phyloP scores from a whole-genome alignment of 768 basidiomycete genomes.

The Coprinellus micaceus region DNA sequence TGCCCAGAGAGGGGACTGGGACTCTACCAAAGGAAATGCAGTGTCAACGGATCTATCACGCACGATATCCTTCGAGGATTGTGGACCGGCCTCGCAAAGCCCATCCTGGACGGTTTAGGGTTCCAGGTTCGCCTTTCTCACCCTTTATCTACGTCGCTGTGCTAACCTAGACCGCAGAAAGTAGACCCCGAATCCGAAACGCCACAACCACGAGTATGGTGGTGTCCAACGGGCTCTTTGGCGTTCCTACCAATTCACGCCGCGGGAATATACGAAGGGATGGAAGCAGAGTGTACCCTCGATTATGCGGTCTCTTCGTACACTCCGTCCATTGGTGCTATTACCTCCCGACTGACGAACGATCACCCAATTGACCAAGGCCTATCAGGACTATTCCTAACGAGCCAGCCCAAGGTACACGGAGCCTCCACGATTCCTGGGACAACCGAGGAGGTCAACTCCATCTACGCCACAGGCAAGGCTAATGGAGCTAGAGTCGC shows the following conservation, averaged over 20 bases:
- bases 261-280: not conserved
- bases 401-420: not conserved
- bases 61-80: too few species aligned
- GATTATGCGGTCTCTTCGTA: slow-evolving; percentile 7
- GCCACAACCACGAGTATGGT: not conserved
- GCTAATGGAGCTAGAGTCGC: slow-evolving; percentile 5
- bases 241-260: slow-evolving; percentile 6
- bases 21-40: too few species aligned
- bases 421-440: slow-evolving; percentile 3
- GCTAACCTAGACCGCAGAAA: not conserved
- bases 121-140: not conserved
- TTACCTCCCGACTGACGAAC: not conserved
- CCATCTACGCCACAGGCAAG: not conserved
- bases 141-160: not conserved
- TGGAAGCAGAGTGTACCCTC: not conserved
- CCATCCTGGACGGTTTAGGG: slow-evolving; percentile 8
- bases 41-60: too few species aligned
- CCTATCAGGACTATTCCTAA: not conserved
- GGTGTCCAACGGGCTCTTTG: slow-evolving; percentile 5
- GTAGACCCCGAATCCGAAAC: not conserved
- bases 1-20: too few species aligned
- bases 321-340: slow-evolving; percentile 2
- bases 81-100: not conserved
- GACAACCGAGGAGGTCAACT: slow-evolving; percentile 6
- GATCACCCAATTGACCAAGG: not conserved